Base-by-base conservation (phyloP, 2,329 filamentous ascomycete genomes). In the Fusarium gaditjirri region DNA sequence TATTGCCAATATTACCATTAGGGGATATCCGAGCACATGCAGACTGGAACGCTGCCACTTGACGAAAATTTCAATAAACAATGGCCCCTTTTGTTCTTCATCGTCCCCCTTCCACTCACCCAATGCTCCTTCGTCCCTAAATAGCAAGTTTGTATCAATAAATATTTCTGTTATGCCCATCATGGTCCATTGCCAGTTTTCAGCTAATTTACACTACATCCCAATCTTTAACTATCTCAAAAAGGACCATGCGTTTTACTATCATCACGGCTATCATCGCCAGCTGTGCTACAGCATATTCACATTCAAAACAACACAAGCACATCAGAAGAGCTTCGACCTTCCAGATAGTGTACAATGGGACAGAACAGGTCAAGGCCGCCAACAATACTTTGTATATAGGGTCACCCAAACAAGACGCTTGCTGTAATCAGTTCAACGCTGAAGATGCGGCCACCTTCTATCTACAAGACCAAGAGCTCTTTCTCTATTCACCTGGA, bases 401-500 rank as follows among this genome's bases (percentile, higher is more conserved):
- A 29, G 58, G 58, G 11, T 44, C 58, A 6, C 12, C 38, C 16
- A 35, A n/a, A 10, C 58, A 61, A 39, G 25, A 25, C 16, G 58
- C 58, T 38, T 61, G 58, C 33, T 61, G 58, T 25, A 44, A 61
- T 33, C 58, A 61, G 23, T 9, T 56, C 9, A 33, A 56, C 23
- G 58, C 39, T 8, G 50, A 61, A 31, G 58, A 61, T 57, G 36
- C 58, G 21, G 50, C 58, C 6, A 56, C 58, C 31, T 56, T 61
- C 33, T 44, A 36, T 4, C 6, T 61, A 11, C 11, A 56, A 41
- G n/a, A 39, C 8, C 10, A 43, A 6, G 33, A 46, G 33, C 69
- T 61, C 17, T 57, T 46, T 8, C 58, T 61, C 16, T 61, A 61
- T 14, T 61, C 58, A 16, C 58, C 58, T 4, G 58, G 58, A 21